Evolutionary conservation across 1,284 basidiomycete genomes (phyloP).

Genomic region (Naganishia liquefaciens): DNA sequence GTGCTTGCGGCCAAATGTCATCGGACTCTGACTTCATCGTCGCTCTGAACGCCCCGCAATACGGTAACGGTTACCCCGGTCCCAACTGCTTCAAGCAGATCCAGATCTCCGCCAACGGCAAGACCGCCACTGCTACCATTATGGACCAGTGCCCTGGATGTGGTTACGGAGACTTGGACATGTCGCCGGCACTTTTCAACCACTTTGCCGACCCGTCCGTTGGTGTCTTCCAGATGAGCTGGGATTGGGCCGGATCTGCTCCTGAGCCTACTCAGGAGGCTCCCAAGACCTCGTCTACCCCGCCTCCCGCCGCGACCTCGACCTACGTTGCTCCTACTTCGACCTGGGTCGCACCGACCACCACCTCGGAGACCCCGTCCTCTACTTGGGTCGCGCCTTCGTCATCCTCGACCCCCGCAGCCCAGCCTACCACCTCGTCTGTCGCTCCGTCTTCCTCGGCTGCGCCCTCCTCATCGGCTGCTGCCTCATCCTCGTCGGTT

Average conservation of each 20-base stretch:
- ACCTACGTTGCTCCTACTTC: slow-evolving; percentile 41
- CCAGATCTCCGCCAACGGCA: slow-evolving; percentile 66
- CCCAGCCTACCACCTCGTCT: background rate
- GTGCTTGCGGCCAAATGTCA: slow-evolving; percentile 38
- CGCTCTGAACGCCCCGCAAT: slow-evolving; percentile 52
- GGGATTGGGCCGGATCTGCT: slow-evolving; percentile 18
- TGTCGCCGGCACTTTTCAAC: slow-evolving; percentile 72
- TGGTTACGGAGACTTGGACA: slow-evolving; percentile 68
- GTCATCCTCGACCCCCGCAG: slow-evolving; percentile 32
- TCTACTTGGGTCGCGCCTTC: slow-evolving; percentile 46
- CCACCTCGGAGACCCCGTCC: slow-evolving; percentile 40
- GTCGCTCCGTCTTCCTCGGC: slow-evolving; percentile 15
- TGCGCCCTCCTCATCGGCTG: slow-evolving; percentile 34
- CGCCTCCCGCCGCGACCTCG: slow-evolving; percentile 38
- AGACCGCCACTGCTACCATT: slow-evolving; percentile 64
- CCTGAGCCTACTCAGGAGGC: slow-evolving; percentile 38
- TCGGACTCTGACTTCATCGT: slow-evolving; percentile 48
- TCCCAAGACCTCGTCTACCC: slow-evolving; percentile 42
- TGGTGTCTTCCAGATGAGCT: slow-evolving; percentile 18
- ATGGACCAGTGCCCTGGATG: slow-evolving; percentile 61
- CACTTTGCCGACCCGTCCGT: slow-evolving; percentile 42
- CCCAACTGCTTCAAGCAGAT: slow-evolving; percentile 65
- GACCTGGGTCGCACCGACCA: slow-evolving; percentile 38
- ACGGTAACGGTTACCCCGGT: slow-evolving; percentile 62
- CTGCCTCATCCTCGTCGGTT: slow-evolving; percentile 34